Evolutionary conservation across 1,284 basidiomycete genomes (phyloP).

Genomic region (Melanopsichium pennsylvanicum): DNA sequence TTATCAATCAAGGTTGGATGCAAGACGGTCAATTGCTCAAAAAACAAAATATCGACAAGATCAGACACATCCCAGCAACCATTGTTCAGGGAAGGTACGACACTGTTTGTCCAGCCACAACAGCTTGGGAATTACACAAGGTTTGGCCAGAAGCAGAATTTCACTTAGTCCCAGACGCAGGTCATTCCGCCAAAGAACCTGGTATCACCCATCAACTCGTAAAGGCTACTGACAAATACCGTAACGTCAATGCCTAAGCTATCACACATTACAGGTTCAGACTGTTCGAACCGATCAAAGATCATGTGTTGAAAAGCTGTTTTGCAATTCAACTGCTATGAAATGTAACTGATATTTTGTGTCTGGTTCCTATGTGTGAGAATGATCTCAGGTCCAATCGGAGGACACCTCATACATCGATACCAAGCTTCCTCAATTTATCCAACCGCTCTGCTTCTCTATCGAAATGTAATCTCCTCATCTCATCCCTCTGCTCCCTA

Average conservation of each 20-base stretch:
- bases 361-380: no score
- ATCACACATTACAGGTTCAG: no score
- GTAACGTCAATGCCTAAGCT: constrained; percentile 16
- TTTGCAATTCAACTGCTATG: no score
- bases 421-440: constrained; percentile 44
- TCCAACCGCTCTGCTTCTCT: constrained; percentile 48
- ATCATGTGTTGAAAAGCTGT: no score
- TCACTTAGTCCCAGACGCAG: constrained; percentile 82
- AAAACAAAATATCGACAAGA: constrained; percentile 85
- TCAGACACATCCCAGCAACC: constrained; percentile 73
- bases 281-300: no score
- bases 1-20: constrained; percentile 81
- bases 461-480: constrained; percentile 29
- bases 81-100: constrained; percentile 78
- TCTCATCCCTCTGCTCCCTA: constrained; percentile 33
- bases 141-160: constrained; percentile 47
- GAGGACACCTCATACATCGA: constrained; percentile 26
- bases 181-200: constrained; percentile 83
- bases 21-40: constrained; percentile 86
- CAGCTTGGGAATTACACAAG: constrained; percentile 64
- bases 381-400: no score
- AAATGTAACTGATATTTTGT: no score
- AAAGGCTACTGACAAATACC: constrained; percentile 69
- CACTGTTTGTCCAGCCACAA: constrained; percentile 69
- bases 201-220: constrained; percentile 78